Percentiles rank a stretch among this genome's conserved stretches.
phyloP scores from a whole-genome alignment of 768 basidiomycete genomes.

The Boletellus ananiceps region DNA sequence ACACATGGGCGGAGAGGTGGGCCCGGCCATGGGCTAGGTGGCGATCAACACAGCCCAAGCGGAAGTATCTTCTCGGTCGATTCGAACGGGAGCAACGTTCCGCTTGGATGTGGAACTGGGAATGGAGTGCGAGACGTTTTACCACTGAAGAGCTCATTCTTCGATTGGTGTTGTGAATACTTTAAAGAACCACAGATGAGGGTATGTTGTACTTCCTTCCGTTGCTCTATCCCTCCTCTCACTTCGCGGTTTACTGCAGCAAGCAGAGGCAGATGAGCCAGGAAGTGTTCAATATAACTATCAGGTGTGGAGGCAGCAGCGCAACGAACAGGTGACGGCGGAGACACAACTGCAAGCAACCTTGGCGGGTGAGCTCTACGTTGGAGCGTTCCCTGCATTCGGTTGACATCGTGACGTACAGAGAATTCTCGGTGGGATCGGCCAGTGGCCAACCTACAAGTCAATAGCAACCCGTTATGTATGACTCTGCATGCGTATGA shows the following conservation, averaged over 20 bases:
- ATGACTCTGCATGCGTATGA: constrained; percentile 93
- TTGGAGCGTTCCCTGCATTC: constrained; percentile 12
- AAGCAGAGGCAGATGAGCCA: constrained; percentile 93
- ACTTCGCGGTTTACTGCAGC: constrained; percentile 42
- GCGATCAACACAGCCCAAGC: constrained; percentile 59
- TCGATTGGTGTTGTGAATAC: constrained; percentile 95
- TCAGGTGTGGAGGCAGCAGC: constrained; percentile 89
- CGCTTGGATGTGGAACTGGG: constrained; percentile 75
- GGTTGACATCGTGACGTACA: constrained; percentile 24
- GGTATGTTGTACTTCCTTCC: constrained; percentile 43
- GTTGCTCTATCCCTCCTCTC: constrained; percentile 8
- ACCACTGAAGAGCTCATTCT: constrained; percentile 88
- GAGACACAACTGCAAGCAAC: constrained; percentile 68
- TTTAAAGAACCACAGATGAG: constrained; percentile 99
- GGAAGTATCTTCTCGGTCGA: constrained; percentile 78
- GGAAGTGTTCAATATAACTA: constrained; percentile 92
- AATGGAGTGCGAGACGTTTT: constrained; percentile 78
- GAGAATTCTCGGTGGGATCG: constrained; percentile 69
- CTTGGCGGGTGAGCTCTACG: constrained; percentile 58
- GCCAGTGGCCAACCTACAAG: constrained; percentile 60
- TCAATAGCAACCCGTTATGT: constrained; percentile 57
- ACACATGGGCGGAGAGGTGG: constrained; percentile 41
- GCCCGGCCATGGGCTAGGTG: constrained; percentile 34
- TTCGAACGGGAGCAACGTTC: constrained; percentile 60
- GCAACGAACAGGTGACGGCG: constrained; percentile 75